Conservation (phyloP, 371 early-diverging fungal species). For the Actinomucor elegans region DNA sequence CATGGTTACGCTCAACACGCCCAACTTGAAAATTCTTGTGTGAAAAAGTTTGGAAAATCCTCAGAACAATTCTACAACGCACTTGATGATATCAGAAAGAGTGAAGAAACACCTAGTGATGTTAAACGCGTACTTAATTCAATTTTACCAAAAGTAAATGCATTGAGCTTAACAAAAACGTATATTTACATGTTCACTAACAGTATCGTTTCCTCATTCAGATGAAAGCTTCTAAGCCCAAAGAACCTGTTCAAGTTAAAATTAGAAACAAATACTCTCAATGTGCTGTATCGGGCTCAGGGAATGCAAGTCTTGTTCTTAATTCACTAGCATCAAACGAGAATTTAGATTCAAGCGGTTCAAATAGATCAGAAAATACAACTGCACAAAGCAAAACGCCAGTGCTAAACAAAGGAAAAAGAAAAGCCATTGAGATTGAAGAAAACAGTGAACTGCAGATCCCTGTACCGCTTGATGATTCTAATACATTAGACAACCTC, state of each 20-base stretch:
- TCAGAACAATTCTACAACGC: conserved; percentile 8
- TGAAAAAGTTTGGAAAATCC: conserved; percentile 11
- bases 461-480: conserved; percentile 13
- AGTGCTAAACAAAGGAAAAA: conserved; percentile 8
- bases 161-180: background rate
- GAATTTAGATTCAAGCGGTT: conserved; percentile 15
- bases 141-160: conserved; percentile 12
- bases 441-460: conserved; percentile 13
- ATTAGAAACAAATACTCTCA: conserved; percentile 17
- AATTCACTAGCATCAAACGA: conserved; percentile 17
- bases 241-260: conserved; percentile 13
- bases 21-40: conserved; percentile 12
- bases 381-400: conserved; percentile 2
- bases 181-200: conserved; percentile 15
- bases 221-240: conserved; percentile 15
- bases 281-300: conserved; percentile 21
- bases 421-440: conserved; percentile 16
- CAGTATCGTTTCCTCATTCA: conserved; percentile 13
- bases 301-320: conserved; percentile 18
- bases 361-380: conserved; percentile 11
- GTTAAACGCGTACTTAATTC: conserved; percentile 13
- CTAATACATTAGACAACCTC: conserved; percentile 9
- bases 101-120: conserved; percentile 7
- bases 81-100: conserved; percentile 6
- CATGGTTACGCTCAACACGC: conserved; percentile 12